These are phyloP conservation scores for Clitoria ternatea DNA, from an alignment of 306 rosid genomes.

Conservation along the genomic window DNA sequence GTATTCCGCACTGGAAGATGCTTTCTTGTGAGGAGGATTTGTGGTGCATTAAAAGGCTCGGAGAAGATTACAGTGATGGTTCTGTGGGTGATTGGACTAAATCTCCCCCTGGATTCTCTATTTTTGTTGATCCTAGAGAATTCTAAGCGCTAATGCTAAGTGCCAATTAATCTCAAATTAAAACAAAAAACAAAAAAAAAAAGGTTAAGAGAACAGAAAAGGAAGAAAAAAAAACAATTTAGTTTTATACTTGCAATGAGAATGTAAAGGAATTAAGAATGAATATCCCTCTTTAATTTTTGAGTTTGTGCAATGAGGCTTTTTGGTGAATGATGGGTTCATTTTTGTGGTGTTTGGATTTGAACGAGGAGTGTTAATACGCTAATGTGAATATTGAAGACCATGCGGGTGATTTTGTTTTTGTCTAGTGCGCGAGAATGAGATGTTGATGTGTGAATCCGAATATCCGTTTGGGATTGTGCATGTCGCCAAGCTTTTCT, in stretches of 20 bases:
- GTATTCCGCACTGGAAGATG: constrained; percentile 81
- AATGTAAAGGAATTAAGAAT: constrained; percentile 25
- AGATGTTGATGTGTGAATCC: constrained; percentile 23
- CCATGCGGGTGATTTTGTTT: neutral
- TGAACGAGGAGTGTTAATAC: constrained; percentile 7
- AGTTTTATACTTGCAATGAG: neutral
- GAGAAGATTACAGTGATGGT: constrained; percentile 90
- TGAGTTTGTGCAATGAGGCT: no score
- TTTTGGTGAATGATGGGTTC: no score
- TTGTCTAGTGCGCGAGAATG: neutral
- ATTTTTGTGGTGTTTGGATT: neutral
- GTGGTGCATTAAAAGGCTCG: constrained; percentile 84
- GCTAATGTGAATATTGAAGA: constrained; percentile 2
- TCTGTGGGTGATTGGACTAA: constrained; percentile 97
- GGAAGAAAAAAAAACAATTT: neutral
- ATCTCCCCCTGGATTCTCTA: constrained; percentile 72
- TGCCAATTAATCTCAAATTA: neutral
- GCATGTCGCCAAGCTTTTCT: constrained; percentile 21
- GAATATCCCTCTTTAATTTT: neutral
- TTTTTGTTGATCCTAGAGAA: constrained; percentile 98
- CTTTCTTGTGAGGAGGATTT: constrained; percentile 79
- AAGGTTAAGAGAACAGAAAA: no score
- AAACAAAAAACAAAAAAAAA: no score
- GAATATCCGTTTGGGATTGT: constrained; percentile 34
- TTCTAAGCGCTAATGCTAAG: no score